These are phyloP conservation scores for Phytopythium mirpurense DNA, from an alignment of 352 stramenopile genomes.

Conservation along the genomic window DNA sequence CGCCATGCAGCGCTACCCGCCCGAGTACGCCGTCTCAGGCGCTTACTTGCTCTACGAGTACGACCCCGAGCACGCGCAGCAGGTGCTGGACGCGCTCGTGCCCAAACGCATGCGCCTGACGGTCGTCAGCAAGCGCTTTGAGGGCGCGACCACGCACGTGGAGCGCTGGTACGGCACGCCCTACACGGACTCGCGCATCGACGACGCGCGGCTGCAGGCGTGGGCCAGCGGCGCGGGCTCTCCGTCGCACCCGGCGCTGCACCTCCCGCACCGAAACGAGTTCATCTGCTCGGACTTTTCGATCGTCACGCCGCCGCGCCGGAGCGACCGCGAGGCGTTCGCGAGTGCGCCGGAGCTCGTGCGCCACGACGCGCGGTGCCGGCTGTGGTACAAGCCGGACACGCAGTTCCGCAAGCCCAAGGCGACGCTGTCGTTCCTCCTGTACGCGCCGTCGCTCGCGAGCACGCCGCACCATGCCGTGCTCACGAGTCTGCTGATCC, in stretches of 20 bases:
- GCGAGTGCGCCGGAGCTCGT: slow-evolving; percentile 25
- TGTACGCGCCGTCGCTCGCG: slow-evolving; percentile 58
- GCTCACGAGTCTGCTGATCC: slow-evolving; percentile 67
- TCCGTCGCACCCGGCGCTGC: background rate
- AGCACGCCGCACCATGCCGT: slow-evolving; percentile 61
- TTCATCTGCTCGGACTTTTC: slow-evolving; percentile 77
- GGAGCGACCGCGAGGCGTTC: background rate
- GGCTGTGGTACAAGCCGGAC: slow-evolving; percentile 86
- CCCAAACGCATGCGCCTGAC: slow-evolving; percentile 54
- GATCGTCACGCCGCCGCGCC: slow-evolving; percentile 36
- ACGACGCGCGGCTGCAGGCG: slow-evolving; percentile 22
- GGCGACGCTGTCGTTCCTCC: slow-evolving; percentile 77
- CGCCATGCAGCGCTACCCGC: slow-evolving; percentile 65
- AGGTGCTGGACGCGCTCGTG: slow-evolving; percentile 45
- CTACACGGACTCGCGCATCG: slow-evolving; percentile 41
- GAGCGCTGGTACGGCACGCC: slow-evolving; percentile 70
- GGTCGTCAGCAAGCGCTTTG: slow-evolving; percentile 66
- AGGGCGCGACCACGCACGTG: slow-evolving; percentile 33
- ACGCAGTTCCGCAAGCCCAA: slow-evolving; percentile 90
- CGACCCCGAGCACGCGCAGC: slow-evolving; percentile 41
- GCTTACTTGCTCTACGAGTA: slow-evolving; percentile 64
- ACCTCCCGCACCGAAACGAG: slow-evolving; percentile 57
- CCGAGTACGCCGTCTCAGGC: slow-evolving; percentile 55
- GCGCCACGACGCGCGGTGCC: slow-evolving; percentile 39
- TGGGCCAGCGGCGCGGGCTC: slow-evolving; percentile 22